A percentile compares a stretch with the other conserved stretches of the same genome.
Conservation (phyloP, 345 rosid species). For the Arabis hirsuta region DNA sequence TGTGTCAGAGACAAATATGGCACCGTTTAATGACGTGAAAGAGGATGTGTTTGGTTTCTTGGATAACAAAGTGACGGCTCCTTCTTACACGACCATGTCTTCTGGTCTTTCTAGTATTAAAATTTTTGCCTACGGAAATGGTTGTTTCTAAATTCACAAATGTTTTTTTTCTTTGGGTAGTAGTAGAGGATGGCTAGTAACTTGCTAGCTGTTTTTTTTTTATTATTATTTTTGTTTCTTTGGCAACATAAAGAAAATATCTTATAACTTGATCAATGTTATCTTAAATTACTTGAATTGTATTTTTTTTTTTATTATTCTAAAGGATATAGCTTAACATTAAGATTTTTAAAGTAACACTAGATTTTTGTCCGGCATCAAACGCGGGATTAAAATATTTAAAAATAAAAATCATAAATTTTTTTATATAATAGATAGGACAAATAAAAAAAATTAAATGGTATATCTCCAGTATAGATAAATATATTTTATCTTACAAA, state of each 20-base stretch:
- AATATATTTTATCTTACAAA: too few relatives aligned
- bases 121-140: slow-evolving; percentile 19
- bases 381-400: too few relatives aligned
- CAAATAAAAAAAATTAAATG: too few relatives aligned
- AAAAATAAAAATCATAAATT: too few relatives aligned
- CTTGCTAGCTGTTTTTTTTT: slow-evolving; percentile 16
- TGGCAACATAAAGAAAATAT: background rate
- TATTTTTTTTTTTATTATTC: too few relatives aligned
- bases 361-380: too few relatives aligned
- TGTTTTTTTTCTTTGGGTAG: background rate
- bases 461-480: too few relatives aligned
- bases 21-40: background rate
- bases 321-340: too few relatives aligned
- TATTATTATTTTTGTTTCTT: slow-evolving; percentile 12
- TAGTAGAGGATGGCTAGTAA: slow-evolving; percentile 17
- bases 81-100: slow-evolving; percentile 30
- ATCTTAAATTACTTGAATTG: too few relatives aligned
- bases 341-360: too few relatives aligned
- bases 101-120: background rate
- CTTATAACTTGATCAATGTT: slow-evolving; percentile 10
- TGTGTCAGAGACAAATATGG: background rate
- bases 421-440: too few relatives aligned
- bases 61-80: slow-evolving; percentile 6
- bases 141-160: slow-evolving; percentile 27
- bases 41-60: slow-evolving; percentile 33